Percentiles rank a stretch among this genome's conserved stretches.
These are phyloP conservation scores for Punica granatum DNA, from an alignment of 345 rosid species.

Conservation along the genomic window DNA sequence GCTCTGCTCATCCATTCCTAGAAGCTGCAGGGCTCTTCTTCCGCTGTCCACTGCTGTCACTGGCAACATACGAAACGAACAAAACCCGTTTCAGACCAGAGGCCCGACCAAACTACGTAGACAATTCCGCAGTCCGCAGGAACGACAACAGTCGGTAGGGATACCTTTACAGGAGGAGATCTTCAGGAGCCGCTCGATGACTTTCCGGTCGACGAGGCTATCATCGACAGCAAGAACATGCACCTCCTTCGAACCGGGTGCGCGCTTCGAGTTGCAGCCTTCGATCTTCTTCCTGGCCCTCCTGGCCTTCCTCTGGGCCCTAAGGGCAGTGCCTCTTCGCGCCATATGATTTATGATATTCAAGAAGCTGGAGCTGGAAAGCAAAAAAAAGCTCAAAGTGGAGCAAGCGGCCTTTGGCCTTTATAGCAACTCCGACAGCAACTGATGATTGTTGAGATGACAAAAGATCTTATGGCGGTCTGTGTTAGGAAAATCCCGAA, in stretches of 20 bases:
- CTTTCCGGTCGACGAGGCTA: constrained; percentile 24
- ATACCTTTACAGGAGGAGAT: constrained; percentile 20
- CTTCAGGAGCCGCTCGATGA: constrained; percentile 23
- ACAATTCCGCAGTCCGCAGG: not conserved
- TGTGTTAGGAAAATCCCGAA: not conserved
- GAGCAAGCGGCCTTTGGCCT: not conserved
- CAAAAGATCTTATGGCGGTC: not conserved
- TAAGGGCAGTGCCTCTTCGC: too few species aligned
- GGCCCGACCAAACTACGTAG: too few species aligned
- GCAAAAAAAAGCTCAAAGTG: not conserved
- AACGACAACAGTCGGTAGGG: not conserved
- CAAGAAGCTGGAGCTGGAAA: too few species aligned
- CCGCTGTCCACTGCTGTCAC: constrained; percentile 95
- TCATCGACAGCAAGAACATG: constrained; percentile 31
- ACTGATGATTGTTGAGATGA: not conserved
- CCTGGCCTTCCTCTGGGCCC: too few species aligned
- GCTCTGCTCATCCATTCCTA: constrained; percentile 65
- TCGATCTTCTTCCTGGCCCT: not conserved
- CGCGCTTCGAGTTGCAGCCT: not conserved
- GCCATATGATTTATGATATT: too few species aligned
- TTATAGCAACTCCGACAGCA: not conserved
- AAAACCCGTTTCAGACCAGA: not conserved
- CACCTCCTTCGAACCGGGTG: constrained; percentile 1
- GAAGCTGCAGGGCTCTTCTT: constrained; percentile 65
- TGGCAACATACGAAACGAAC: constrained; percentile 16